phyloP scores from a whole-genome alignment of 495 filamentous ascomycete species.

The Astrothelium macrocarpum region DNA sequence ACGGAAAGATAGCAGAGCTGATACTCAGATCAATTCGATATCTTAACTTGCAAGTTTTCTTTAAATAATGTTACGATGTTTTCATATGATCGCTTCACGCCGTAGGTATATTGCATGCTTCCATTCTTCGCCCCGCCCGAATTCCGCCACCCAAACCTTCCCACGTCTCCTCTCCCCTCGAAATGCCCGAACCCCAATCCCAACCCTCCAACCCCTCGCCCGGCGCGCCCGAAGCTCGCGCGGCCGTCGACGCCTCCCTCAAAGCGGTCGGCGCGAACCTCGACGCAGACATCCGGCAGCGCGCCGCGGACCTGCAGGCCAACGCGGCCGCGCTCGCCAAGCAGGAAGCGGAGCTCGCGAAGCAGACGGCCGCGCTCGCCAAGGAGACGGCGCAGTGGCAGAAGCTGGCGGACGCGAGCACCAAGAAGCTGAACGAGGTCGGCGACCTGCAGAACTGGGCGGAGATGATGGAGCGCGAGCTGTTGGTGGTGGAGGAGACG shows the following conservation, averaged over 20 bases:
- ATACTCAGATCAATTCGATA: no score
- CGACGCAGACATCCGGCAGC: slow-evolving; percentile 59
- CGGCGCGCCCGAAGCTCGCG: slow-evolving; percentile 53
- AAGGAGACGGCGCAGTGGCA: slow-evolving; percentile 63
- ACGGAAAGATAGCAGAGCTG: no score
- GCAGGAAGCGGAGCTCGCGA: slow-evolving; percentile 62
- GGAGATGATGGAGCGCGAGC: slow-evolving; percentile 86
- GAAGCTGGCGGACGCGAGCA: slow-evolving; percentile 57
- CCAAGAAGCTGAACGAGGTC: slow-evolving; percentile 75
- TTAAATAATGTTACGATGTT: no score
- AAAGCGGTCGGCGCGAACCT: slow-evolving; percentile 54
- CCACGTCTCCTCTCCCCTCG: background rate
- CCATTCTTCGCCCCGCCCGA: background rate
- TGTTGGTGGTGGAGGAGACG: slow-evolving; percentile 81
- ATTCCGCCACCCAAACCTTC: background rate
- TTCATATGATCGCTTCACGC: no score
- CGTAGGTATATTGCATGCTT: no score
- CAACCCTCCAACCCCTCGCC: background rate
- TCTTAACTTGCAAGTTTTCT: no score
- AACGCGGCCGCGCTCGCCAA: slow-evolving; percentile 60
- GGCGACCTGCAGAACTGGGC: slow-evolving; percentile 98
- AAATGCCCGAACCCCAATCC: background rate
- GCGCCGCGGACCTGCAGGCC: slow-evolving; percentile 63
- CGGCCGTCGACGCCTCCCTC: slow-evolving; percentile 69
- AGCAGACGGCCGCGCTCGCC: slow-evolving; percentile 53